phyloP scores from a whole-genome alignment of 257 asterid genomes.

The Thymus mandschuricus region DNA sequence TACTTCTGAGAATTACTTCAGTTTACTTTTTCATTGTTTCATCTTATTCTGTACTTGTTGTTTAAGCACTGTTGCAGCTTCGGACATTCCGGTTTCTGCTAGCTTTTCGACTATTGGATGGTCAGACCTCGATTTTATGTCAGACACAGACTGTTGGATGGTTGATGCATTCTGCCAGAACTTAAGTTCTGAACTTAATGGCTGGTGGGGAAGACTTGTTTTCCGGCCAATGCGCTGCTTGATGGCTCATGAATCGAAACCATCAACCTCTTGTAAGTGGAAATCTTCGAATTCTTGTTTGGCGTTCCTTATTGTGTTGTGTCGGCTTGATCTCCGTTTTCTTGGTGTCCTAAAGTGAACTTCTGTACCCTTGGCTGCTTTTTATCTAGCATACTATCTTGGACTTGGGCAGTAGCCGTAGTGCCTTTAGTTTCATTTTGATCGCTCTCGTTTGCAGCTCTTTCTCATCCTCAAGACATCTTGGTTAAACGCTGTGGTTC shows the following conservation, averaged over 20 bases:
- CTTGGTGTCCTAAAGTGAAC: neutral
- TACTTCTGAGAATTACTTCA: neutral
- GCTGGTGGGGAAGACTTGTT: constrained; percentile 63
- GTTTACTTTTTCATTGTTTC: neutral
- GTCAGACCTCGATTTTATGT: constrained; percentile 23
- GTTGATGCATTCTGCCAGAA: constrained; percentile 30
- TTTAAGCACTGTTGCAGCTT: constrained; percentile 34
- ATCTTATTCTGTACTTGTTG: neutral
- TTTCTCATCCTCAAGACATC: constrained; percentile 25
- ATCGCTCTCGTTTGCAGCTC: constrained; percentile 35
- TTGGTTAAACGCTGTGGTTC: neutral
- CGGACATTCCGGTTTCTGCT: constrained; percentile 23
- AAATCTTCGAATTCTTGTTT: neutral
- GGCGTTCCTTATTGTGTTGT: neutral
- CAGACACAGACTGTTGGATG: constrained; percentile 34
- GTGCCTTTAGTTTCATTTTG: neutral
- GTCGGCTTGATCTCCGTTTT: constrained; percentile 17
- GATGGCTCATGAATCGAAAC: constrained; percentile 33
- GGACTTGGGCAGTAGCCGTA: neutral
- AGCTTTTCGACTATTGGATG: constrained; percentile 1
- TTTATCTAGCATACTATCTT: neutral
- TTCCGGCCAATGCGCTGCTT: constrained; percentile 43
- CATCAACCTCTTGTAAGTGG: constrained; percentile 43
- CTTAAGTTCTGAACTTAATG: constrained; percentile 37
- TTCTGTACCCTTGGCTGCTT: neutral